Evolutionary conservation across 2,329 filamentous ascomycete genomes (phyloP).

Genomic region (Pezicula rhizophila): DNA sequence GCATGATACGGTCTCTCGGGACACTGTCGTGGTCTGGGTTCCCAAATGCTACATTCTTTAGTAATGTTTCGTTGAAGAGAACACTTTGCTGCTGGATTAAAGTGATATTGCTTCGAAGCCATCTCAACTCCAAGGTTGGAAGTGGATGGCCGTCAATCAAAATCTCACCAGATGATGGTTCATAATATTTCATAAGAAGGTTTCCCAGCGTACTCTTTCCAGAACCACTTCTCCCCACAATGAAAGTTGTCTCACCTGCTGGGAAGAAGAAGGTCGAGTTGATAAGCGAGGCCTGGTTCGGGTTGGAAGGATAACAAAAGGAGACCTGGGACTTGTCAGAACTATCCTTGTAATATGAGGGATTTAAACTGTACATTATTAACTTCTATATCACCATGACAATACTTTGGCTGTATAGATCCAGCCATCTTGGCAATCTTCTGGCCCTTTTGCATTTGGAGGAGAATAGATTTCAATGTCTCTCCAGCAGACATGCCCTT

Average conservation of each 20-base stretch:
- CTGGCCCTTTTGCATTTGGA: conserved; percentile 23
- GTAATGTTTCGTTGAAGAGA: conserved; percentile 76
- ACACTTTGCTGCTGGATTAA: conserved; percentile 77
- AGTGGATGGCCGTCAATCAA: conserved; percentile 61
- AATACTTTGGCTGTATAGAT: conserved; percentile 33
- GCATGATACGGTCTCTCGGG: conserved; percentile 47
- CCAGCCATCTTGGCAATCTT: conserved; percentile 26
- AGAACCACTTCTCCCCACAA: conserved; percentile 82
- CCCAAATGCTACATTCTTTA: conserved; percentile 73
- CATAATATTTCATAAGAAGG: conserved; percentile 73
- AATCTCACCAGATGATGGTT: conserved; percentile 58
- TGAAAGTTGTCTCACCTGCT: conserved; percentile 66
- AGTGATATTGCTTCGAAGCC: conserved; percentile 73
- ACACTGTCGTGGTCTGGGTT: conserved; percentile 42
- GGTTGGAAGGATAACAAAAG: conserved; percentile 75
- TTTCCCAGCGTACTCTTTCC: conserved; percentile 87
- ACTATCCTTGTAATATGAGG: not conserved
- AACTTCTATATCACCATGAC: conserved; percentile 64
- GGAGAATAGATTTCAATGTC: conserved; percentile 46
- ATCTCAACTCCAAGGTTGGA: conserved; percentile 55
- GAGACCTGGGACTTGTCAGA: conserved; percentile 49
- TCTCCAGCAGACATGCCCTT: conserved; percentile 73
- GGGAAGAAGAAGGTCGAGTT: conserved; percentile 64
- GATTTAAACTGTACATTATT: conserved; percentile 48
- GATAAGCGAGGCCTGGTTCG: conserved; percentile 51